phyloP scores from a whole-genome alignment of 1,139 yeast species.

The Protomyces macrosporus region DNA sequence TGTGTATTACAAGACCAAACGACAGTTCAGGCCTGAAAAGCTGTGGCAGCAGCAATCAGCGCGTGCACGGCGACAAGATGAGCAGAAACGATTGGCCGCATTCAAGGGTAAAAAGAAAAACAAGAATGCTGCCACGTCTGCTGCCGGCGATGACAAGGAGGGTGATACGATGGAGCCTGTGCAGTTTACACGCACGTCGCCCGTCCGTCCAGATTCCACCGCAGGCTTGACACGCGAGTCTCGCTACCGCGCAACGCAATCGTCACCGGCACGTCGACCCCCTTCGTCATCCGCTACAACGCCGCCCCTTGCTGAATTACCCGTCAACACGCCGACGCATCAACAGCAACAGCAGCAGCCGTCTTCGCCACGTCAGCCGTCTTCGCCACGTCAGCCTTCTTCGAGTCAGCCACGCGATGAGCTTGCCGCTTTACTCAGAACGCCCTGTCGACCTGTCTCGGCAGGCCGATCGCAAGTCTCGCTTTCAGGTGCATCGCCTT shows the following conservation, averaged over 20 bases:
- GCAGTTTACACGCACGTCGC: conserved; percentile 2
- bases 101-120: background rate
- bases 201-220: background rate
- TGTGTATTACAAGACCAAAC: conserved; percentile 37
- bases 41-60: conserved; percentile 34
- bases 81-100: background rate
- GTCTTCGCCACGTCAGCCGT: conserved; percentile 5
- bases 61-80: background rate
- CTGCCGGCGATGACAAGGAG: background rate
- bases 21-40: conserved; percentile 37
- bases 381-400: background rate
- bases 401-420: conserved; percentile 5
- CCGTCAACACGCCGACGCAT: conserved; percentile 9
- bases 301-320: conserved; percentile 8
- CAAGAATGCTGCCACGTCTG: too few relatives aligned
- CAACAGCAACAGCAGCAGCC: background rate
- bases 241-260: background rate
- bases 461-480: background rate
- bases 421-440: conserved; percentile 6
- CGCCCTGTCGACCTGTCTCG: background rate
- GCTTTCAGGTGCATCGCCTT: background rate
- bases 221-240: background rate
- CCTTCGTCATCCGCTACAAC: background rate
- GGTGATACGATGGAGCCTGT: background rate
- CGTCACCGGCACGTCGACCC: background rate